phyloP scores from a whole-genome alignment of 164 flowering plant species.

The Magnolia officinalis region DNA sequence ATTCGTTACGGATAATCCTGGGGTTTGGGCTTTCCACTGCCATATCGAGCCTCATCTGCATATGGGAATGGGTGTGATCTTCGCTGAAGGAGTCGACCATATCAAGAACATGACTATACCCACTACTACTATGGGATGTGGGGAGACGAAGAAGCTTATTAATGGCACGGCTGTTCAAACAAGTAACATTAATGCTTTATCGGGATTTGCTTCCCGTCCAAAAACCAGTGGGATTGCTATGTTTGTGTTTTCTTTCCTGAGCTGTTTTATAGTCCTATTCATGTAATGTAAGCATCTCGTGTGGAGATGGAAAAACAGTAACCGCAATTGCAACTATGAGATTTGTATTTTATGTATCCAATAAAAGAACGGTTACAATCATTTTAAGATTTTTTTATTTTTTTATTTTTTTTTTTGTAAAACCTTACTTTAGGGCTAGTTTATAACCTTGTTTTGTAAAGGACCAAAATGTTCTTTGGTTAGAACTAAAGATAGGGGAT shows the following conservation, averaged over 20 bases:
- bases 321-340: too few species aligned
- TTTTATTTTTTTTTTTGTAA: too few species aligned
- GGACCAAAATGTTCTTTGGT: too few species aligned
- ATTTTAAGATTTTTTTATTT: too few species aligned
- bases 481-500: too few species aligned
- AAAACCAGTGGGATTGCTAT: too few species aligned
- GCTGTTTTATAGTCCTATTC: neutral
- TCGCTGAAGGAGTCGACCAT: slow-evolving; percentile 47
- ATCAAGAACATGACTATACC: slow-evolving; percentile 40
- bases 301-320: neutral
- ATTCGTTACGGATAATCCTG: slow-evolving; percentile 83
- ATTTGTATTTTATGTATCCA: neutral
- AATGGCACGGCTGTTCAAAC: neutral
- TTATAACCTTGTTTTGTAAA: too few species aligned
- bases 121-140: slow-evolving; percentile 50
- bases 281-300: too few species aligned
- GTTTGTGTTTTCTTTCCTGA: neutral
- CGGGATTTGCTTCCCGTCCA: neutral
- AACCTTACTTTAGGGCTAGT: too few species aligned
- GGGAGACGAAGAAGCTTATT: slow-evolving; percentile 42
- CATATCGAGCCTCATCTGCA: slow-evolving; percentile 93
- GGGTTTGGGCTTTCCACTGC: slow-evolving; percentile 93
- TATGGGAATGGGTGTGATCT: slow-evolving; percentile 93
- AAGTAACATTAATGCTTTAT: neutral
- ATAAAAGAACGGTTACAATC: neutral